A percentile compares a stretch with the other conserved stretches of the same genome.
These are phyloP conservation scores for Gigaspora rosea DNA, from an alignment of 192 early-diverging fungal genomes.

Conservation along the genomic window DNA sequence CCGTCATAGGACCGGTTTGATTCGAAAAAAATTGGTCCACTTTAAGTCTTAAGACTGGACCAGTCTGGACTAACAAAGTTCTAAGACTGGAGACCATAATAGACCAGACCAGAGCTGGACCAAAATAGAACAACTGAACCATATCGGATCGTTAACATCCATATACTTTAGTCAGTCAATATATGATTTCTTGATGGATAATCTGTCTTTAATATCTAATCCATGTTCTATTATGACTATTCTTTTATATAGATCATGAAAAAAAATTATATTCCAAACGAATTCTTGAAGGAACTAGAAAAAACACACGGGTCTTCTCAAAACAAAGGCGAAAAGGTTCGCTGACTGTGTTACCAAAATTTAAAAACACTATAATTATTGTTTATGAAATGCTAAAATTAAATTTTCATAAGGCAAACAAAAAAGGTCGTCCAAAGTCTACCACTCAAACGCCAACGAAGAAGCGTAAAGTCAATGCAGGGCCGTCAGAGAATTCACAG, in stretches of 20 bases:
- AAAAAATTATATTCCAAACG: slow-evolving; percentile 20
- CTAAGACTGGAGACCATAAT: too few species aligned
- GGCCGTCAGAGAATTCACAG: not conserved
- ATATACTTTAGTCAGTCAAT: too few species aligned
- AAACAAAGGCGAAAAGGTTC: slow-evolving; percentile 14
- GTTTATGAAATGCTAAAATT: not conserved
- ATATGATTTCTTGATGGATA: too few species aligned
- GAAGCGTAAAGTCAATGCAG: not conserved
- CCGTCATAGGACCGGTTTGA: too few species aligned
- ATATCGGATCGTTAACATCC: too few species aligned
- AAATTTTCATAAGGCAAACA: not conserved
- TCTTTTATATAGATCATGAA: slow-evolving; percentile 7
- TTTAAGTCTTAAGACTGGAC: too few species aligned
- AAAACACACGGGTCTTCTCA: not conserved
- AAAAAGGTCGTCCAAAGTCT: not conserved
- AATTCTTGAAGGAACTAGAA: slow-evolving; percentile 27
- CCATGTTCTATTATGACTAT: not conserved
- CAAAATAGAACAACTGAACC: too few species aligned
- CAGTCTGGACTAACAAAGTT: too few species aligned
- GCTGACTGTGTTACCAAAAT: not conserved
- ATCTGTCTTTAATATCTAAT: not conserved
- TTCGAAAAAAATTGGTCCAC: too few species aligned
- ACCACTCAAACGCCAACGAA: slow-evolving; percentile 6
- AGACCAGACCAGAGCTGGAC: too few species aligned
- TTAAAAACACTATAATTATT: not conserved